A percentile compares a stretch with the other conserved stretches of the same genome.
phyloP scores from a whole-genome alignment of 805 yeast genomes.

The Saccharomycopsis sp. region DNA sequence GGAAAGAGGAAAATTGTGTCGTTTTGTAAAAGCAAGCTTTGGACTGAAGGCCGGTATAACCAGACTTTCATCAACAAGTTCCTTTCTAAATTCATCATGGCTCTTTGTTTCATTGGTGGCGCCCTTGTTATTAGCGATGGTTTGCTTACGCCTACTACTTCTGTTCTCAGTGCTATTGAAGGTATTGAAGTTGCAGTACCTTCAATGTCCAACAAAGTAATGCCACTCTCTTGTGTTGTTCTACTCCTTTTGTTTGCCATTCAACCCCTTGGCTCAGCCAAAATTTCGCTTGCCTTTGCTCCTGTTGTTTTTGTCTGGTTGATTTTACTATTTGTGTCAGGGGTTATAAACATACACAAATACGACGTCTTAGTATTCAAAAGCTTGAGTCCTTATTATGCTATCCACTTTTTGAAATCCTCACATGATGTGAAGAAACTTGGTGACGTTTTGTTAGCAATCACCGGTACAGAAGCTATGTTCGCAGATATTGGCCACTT shows the following conservation, averaged over 20 bases:
- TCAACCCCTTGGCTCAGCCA: constrained; percentile 46
- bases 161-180: constrained; percentile 49
- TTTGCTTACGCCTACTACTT: constrained; percentile 55
- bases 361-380: constrained; percentile 38
- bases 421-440: constrained; percentile 37
- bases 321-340: constrained; percentile 37
- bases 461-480: constrained; percentile 60
- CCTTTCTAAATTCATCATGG: constrained; percentile 31
- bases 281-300: constrained; percentile 43
- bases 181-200: constrained; percentile 52
- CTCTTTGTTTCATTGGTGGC: constrained; percentile 46
- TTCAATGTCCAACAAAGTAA: constrained; percentile 32
- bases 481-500: constrained; percentile 59
- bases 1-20: constrained; percentile 13
- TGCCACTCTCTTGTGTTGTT: constrained; percentile 45
- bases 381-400: constrained; percentile 46
- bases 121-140: constrained; percentile 55
- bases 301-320: constrained; percentile 52
- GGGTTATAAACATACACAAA: constrained; percentile 38
- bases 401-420: constrained; percentile 36
- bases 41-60: constrained; percentile 24
- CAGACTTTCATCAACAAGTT: constrained; percentile 26
- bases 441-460: constrained; percentile 45
- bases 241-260: constrained; percentile 38
- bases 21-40: constrained; percentile 14